Base-by-base conservation (phyloP, 805 yeast species). In the Sugiyamaella chiloensis region DNA sequence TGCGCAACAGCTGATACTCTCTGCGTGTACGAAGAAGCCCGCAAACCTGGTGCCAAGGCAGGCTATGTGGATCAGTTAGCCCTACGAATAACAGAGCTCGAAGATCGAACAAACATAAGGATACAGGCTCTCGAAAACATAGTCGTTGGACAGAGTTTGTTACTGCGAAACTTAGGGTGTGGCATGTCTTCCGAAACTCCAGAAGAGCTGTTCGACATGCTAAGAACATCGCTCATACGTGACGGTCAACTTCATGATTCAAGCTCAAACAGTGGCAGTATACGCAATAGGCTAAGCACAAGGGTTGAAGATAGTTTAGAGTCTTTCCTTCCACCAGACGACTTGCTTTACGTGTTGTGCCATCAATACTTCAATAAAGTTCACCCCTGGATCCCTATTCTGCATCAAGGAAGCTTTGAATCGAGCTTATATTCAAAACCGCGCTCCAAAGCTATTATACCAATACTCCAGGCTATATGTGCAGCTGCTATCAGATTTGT, bases 361-460 rank as follows among this genome's bases (percentile, higher is more conserved):
- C 29, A 30, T 3, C 27, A 40, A 5, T 51, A 51, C 30, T 51
- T 51, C 31, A 39, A 23, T 14, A 37, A 47, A 30, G 41, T 51
- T 4, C 54, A 51, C 31, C 54, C 54, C 2, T 51, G 54, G 54
- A 48, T 50, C 4, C 54, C 54, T 2, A 51, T 51, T n/a, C 21
- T 51, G 35, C 54, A 51, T 19, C 24, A 44, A 27, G 43, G 42
- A 17, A 45, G 43, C 6, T 51, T 51, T 24, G 23, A 17, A 9
- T 6, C 12, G 12, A 23, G 8, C 24, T 20, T 36, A 7, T 12
- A 23, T 19, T 19, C 14, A 5, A 17, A 31, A n/a, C 29, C 42
- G 1, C 14, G 37, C 11, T 29, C 26, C 9, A 23, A 21, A n/a
- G 30, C 20, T 5, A 21, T 24, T 2, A 23, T 39, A 4, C 40